A percentile compares a stretch with the other conserved stretches of the same genome.
Evolutionary conservation across 73 alveolate genomes (phyloP).

Genomic region (Blepharisma stoltei): DNA sequence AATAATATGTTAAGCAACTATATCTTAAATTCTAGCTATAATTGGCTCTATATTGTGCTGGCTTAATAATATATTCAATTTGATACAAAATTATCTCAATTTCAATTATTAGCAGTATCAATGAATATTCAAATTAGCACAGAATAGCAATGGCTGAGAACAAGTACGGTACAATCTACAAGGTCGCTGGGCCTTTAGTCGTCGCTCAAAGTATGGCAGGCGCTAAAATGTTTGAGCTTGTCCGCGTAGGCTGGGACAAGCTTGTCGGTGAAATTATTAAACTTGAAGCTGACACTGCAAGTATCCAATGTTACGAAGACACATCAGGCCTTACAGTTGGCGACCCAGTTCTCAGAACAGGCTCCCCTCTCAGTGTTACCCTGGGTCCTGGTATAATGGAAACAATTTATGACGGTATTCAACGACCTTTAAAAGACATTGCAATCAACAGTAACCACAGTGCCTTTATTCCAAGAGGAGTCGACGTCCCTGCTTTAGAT

Average conservation of each 20-base stretch:
- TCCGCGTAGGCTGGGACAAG: slow-evolving; percentile 97
- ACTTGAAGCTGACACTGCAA: slow-evolving; percentile 98
- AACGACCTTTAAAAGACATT: slow-evolving; percentile 44
- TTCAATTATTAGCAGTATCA: too few relatives aligned
- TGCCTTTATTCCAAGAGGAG: slow-evolving; percentile 97
- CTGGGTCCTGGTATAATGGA: slow-evolving; percentile 98
- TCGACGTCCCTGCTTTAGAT: slow-evolving; percentile 93
- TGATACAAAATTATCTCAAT: too few relatives aligned
- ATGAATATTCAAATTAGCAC: too few relatives aligned
- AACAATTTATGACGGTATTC: slow-evolving; percentile 83
- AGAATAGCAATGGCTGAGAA: slow-evolving; percentile 50
- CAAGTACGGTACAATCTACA: slow-evolving; percentile 85
- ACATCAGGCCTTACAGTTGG: slow-evolving; percentile 98
- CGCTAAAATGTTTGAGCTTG: slow-evolving; percentile 98
- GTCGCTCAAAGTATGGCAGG: slow-evolving; percentile 99
- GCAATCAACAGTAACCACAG: slow-evolving; percentile 48
- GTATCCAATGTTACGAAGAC: slow-evolving; percentile 98
- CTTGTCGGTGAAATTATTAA: slow-evolving; percentile 98
- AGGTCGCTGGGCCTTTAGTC: slow-evolving; percentile 96
- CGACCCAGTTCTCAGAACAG: slow-evolving; percentile 97
- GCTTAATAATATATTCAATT: too few relatives aligned
- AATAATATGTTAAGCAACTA: too few relatives aligned
- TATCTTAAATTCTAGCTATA: too few relatives aligned
- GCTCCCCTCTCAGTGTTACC: slow-evolving; percentile 94
- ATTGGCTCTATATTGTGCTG: too few relatives aligned